Base-by-base conservation (phyloP, 192 early-diverging fungal species). In the Lunasporangiospora selenospora region DNA sequence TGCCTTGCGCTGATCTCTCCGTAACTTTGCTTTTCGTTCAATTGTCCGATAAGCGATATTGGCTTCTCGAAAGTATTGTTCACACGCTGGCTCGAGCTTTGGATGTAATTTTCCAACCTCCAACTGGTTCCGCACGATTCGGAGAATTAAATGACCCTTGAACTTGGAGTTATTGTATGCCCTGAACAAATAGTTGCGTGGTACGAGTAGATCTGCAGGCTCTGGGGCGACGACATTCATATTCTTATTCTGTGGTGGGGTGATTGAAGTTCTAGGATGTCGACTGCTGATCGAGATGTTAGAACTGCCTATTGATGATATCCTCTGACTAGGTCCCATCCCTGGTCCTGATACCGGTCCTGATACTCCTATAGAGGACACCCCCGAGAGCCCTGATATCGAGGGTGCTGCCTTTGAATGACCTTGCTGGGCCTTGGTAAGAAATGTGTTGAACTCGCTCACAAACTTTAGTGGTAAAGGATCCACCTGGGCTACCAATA, bases 21-120 rank as follows among this genome's bases (percentile, higher is more conserved):
- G 63, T 1, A 18, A n/a, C 24, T 73, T 63, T 3, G 53, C 49
- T 42, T 58, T 62, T 6, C 32, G 18, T 16, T 73, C 69, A 15
- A 73, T 3, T 1, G 27, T 30, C 29, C 69, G 42, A 15, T 53
- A 73, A 1, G 53, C 47, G 2, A 58, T 55, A 40, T 73, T 61
- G 0, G 49, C 69, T 24, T 73, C 53, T 18, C 58, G 69, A 63
- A 73, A 73, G 60, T 73, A 73, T 27, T 58, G 58, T 3, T 53
- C 45, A 43, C 69, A 73, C 3, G 60, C 53, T 23, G 62, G 60
- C 6, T 73, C 69, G 3, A 48, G 26, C 16, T 26, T 31, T 2
- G 29, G 53, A 7, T 53, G 69, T 9, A 73, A 19, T 36, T 63
- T 62, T 6, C 45, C 44, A 32, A 58, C 62, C 36, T 73, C 53